A percentile compares a stretch with the other conserved stretches of the same genome.
phyloP scores from a whole-genome alignment of 441 rosid genomes.

The Viola pubescens region DNA sequence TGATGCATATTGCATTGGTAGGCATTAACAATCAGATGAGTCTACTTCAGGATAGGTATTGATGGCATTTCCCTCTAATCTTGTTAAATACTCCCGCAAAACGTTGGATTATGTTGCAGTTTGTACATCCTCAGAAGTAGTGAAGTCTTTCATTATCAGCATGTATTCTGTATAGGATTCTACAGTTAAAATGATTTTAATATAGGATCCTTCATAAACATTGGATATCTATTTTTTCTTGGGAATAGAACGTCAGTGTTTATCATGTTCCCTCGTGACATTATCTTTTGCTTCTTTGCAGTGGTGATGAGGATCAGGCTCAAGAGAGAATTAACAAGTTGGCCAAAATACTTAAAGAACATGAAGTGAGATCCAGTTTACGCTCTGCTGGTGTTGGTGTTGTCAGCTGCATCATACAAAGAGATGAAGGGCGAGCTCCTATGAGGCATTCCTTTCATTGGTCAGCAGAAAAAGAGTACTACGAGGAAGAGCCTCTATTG shows the following conservation, averaged over 20 bases:
- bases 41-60: slow-evolving; percentile 95
- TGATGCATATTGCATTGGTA: slow-evolving; percentile 95
- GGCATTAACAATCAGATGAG: slow-evolving; percentile 99
- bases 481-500: slow-evolving; percentile 87
- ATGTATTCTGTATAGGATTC: too few species aligned
- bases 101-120: too few species aligned
- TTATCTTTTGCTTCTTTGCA: slow-evolving; percentile 31
- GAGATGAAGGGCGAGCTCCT: slow-evolving; percentile 98
- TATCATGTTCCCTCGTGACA: slow-evolving; percentile 12
- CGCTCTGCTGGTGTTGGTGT: slow-evolving; percentile 83
- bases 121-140: too few species aligned
- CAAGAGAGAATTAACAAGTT: slow-evolving; percentile 88
- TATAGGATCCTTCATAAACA: too few species aligned
- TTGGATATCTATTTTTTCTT: not conserved
- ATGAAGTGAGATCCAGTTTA: slow-evolving; percentile 68
- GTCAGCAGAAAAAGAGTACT: slow-evolving; percentile 68
- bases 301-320: slow-evolving; percentile 99
- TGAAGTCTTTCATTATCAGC: too few species aligned
- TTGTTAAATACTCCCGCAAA: too few species aligned
- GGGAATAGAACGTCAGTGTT: not conserved
- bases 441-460: slow-evolving; percentile 98
- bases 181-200: too few species aligned
- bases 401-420: slow-evolving; percentile 93
- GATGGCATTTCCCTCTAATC: not conserved
- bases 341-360: slow-evolving; percentile 91